A percentile compares a stretch with the other conserved stretches of the same genome.
Evolutionary conservation across 2,329 filamentous ascomycete genomes (phyloP).

Genomic region (Colletotrichum gigasporum): DNA sequence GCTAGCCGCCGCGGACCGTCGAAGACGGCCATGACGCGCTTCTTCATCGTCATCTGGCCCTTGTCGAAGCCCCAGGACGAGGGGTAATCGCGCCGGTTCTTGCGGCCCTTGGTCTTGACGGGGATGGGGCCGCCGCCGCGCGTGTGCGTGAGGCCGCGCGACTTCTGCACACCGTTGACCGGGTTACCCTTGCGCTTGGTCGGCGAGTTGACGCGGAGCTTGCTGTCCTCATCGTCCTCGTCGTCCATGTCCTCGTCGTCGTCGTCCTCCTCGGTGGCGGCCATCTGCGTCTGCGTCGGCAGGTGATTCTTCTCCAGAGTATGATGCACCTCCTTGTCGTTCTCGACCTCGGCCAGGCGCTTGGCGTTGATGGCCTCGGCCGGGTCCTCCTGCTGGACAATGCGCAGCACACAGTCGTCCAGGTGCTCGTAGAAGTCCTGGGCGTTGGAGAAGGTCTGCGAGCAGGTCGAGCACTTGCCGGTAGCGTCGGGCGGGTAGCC

Average conservation of each 20-base stretch:
- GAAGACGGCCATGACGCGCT: conserved; percentile 92
- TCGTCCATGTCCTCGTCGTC: conserved; percentile 64
- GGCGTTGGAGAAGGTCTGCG: conserved; percentile 87
- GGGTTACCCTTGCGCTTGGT: conserved; percentile 67
- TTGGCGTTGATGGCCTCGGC: conserved; percentile 75
- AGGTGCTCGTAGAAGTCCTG: conserved; percentile 99
- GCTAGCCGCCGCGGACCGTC: conserved; percentile 87
- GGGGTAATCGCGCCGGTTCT: conserved; percentile 93
- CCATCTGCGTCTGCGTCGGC: conserved; percentile 53
- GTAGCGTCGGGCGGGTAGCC: conserved; percentile 81
- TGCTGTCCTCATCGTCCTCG: conserved; percentile 61
- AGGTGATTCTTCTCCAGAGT: conserved; percentile 73
- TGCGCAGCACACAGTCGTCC: conserved; percentile 78
- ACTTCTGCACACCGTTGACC: conserved; percentile 69
- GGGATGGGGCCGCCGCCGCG: conserved; percentile 73
- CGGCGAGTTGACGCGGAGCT: conserved; percentile 50
- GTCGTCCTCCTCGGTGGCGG: conserved; percentile 48
- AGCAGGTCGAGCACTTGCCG: conserved; percentile 96
- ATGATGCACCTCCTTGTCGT: conserved; percentile 69
- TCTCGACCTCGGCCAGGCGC: conserved; percentile 71
- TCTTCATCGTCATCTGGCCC: conserved; percentile 98
- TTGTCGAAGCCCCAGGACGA: conserved; percentile 92
- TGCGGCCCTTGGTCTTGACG: conserved; percentile 74
- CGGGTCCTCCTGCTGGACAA: conserved; percentile 77
- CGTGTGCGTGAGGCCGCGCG: conserved; percentile 79